These are phyloP conservation scores for Podospora conica DNA, from an alignment of 495 filamentous ascomycete genomes.

Conservation along the genomic window DNA sequence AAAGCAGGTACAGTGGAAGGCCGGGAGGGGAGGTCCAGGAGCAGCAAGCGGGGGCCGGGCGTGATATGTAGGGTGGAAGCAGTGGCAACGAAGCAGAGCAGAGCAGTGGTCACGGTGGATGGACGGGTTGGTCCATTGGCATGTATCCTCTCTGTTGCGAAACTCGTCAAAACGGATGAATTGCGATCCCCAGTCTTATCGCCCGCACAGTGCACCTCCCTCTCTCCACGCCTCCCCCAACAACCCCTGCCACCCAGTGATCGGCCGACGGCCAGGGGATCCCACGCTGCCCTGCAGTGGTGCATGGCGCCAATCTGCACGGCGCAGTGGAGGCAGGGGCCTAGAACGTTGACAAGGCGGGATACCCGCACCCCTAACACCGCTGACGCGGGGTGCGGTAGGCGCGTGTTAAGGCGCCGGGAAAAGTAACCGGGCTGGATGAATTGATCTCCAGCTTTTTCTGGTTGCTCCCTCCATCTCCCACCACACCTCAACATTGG, in stretches of 20 bases:
- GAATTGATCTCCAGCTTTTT: conserved; percentile 5
- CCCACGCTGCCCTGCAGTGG: conserved; percentile 11
- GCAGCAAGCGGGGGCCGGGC: conserved; percentile 7
- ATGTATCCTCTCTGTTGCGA: conserved; percentile 19
- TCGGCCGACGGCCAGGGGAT: conserved; percentile 10
- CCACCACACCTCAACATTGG: not conserved
- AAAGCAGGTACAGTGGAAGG: not conserved
- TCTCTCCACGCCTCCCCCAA: conserved; percentile 2
- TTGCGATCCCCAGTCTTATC: conserved; percentile 22
- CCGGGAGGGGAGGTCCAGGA: not conserved
- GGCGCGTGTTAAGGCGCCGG: conserved; percentile 8
- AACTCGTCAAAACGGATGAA: conserved; percentile 31
- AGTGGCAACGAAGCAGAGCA: conserved; percentile 20
- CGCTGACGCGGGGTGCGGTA: not conserved
- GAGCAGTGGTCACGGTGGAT: conserved; percentile 3
- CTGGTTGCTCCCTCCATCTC: conserved; percentile 3
- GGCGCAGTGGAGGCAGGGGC: conserved; percentile 13
- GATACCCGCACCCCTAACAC: conserved; percentile 11
- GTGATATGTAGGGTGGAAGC: conserved; percentile 17
- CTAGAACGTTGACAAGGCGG: conserved; percentile 6
- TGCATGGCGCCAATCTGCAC: conserved; percentile 22
- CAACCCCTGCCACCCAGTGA: conserved; percentile 14
- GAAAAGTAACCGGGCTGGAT: conserved; percentile 13
- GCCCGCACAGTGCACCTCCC: conserved; percentile 13
- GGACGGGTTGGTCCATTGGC: not conserved